phyloP scores from a whole-genome alignment of 2,329 filamentous ascomycete genomes.

The Cucurbitaria berberidis region DNA sequence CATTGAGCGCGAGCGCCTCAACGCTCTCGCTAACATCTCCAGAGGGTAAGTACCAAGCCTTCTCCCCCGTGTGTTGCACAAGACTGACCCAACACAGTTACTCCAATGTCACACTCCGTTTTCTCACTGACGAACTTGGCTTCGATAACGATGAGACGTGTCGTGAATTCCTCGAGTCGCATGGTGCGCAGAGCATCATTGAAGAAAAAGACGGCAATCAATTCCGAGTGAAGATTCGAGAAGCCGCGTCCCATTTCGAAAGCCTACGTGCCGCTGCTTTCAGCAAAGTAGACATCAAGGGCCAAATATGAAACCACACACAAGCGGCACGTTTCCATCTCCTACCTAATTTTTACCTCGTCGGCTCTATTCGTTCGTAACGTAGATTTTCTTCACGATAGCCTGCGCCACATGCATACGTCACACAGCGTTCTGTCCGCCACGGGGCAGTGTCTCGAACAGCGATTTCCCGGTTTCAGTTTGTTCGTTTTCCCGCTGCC shows the following conservation, averaged over 20 bases:
- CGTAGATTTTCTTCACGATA: slow-evolving; percentile 24
- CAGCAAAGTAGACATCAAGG: slow-evolving; percentile 92
- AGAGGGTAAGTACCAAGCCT: slow-evolving; percentile 74
- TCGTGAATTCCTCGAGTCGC: slow-evolving; percentile 85
- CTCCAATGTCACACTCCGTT: slow-evolving; percentile 87
- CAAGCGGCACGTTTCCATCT: slow-evolving; percentile 10
- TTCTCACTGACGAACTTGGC: slow-evolving; percentile 92
- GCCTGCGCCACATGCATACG: slow-evolving; percentile 31
- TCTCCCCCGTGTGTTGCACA: not conserved
- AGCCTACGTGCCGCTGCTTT: slow-evolving; percentile 75
- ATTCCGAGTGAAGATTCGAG: slow-evolving; percentile 63
- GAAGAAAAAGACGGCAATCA: slow-evolving; percentile 70
- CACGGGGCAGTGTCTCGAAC: slow-evolving; percentile 24
- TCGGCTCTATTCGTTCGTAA: slow-evolving; percentile 17
- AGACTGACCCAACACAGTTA: slow-evolving; percentile 71
- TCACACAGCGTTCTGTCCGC: slow-evolving; percentile 23
- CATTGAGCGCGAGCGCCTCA: slow-evolving; percentile 88
- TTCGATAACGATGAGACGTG: slow-evolving; percentile 94
- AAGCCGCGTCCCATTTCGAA: slow-evolving; percentile 71
- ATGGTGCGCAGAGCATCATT: slow-evolving; percentile 76
- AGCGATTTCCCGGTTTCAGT: slow-evolving; percentile 30
- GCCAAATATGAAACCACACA: slow-evolving; percentile 77
- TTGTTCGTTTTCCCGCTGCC: slow-evolving; percentile 29
- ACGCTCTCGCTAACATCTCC: slow-evolving; percentile 89
- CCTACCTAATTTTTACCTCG: slow-evolving; percentile 5